Evolutionary conservation across 2,329 filamentous ascomycete genomes (phyloP).

Genomic region (Fusarium gaditjirri): DNA sequence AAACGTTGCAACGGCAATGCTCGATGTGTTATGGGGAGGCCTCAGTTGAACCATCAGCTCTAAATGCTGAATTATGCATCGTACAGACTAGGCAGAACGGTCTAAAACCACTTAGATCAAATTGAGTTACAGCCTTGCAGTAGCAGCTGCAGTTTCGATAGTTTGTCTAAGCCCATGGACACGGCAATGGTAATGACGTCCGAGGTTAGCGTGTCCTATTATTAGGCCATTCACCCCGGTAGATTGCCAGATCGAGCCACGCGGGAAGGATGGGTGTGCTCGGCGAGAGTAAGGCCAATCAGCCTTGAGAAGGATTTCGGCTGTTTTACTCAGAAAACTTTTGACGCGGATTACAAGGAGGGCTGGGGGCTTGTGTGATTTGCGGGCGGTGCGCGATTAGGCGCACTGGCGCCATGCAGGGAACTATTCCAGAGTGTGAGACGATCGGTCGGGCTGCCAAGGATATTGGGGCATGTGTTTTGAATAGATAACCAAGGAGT

Average conservation of each 20-base stretch:
- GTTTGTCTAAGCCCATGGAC: constrained; percentile 13
- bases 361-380: constrained; percentile 34
- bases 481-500: background rate
- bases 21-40: constrained; percentile 30
- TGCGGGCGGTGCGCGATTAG: constrained; percentile 41
- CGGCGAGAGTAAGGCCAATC: constrained; percentile 22
- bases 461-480: constrained; percentile 10
- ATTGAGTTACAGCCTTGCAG: constrained; percentile 39
- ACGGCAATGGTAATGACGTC: constrained; percentile 8
- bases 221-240: constrained; percentile 28
- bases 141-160: constrained; percentile 20
- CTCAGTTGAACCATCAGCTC: constrained; percentile 26
- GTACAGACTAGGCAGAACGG: constrained; percentile 38
- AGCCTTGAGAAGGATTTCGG: constrained; percentile 16
- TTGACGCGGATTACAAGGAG: constrained; percentile 30
- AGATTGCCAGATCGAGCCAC: constrained; percentile 28
- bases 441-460: constrained; percentile 24
- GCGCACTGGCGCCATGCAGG: constrained; percentile 41
- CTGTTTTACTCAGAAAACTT: constrained; percentile 14
- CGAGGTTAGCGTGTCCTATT: constrained; percentile 31
- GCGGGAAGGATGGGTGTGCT: constrained; percentile 17
- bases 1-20: background rate
- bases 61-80: constrained; percentile 3
- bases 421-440: constrained; percentile 23
- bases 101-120: constrained; percentile 6